phyloP scores from a whole-genome alignment of 371 early-diverging fungal species.

The Mortierella sp. region DNA sequence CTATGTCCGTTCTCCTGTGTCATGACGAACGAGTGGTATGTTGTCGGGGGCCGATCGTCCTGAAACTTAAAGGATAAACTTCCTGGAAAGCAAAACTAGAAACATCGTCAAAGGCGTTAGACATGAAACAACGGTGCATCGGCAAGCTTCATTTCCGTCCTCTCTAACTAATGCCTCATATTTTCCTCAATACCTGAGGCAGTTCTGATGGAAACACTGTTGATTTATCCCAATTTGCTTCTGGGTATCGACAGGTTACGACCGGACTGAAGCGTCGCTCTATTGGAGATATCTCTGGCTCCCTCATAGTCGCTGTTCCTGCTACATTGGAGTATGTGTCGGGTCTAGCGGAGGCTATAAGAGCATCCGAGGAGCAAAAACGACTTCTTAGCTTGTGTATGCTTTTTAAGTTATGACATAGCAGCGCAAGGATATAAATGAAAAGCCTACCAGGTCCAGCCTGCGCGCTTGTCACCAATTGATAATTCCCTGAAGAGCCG shows the following conservation, averaged over 20 bases:
- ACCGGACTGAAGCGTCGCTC: constrained; percentile 15
- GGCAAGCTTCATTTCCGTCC: too few relatives aligned
- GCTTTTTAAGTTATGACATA: not conserved
- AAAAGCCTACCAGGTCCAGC: constrained; percentile 26
- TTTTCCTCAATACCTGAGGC: constrained; percentile 58
- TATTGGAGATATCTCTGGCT: constrained; percentile 12
- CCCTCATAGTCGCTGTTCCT: not conserved
- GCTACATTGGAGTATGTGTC: too few relatives aligned
- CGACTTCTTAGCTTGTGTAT: too few relatives aligned
- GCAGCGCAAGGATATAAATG: not conserved
- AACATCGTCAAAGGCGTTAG: not conserved
- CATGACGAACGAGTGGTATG: constrained; percentile 80
- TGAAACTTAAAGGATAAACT: constrained; percentile 67
- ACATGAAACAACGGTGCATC: not conserved
- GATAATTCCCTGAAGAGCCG: not conserved
- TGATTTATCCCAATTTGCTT: constrained; percentile 17
- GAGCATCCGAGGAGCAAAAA: too few relatives aligned
- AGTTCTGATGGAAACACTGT: constrained; percentile 70
- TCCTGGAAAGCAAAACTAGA: constrained; percentile 85
- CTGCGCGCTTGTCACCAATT: constrained; percentile 1
- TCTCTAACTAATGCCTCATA: not conserved
- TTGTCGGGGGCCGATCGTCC: constrained; percentile 70
- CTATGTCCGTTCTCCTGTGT: constrained; percentile 79
- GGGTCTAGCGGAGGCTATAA: too few relatives aligned
- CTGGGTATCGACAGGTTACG: constrained; percentile 29